Percentiles rank a stretch among this genome's conserved stretches.
Conservation (phyloP, 768 basidiomycete species). For the Rhodotorula babjevae region DNA sequence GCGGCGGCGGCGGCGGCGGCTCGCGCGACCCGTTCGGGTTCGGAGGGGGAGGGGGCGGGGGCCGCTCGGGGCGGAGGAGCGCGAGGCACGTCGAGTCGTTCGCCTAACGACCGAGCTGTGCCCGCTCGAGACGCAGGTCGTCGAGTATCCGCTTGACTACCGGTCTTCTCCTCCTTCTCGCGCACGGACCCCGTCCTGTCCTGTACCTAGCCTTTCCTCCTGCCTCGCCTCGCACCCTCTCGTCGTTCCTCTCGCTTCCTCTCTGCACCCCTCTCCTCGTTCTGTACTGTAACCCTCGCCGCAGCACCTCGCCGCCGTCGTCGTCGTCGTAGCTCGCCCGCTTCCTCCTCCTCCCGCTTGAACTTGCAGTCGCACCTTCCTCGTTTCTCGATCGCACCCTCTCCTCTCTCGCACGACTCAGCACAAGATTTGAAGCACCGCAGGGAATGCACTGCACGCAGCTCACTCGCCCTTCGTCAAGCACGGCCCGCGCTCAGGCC, state of each 20-base stretch:
- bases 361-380: too few relatives aligned
- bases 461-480: too few relatives aligned
- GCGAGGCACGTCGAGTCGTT: not conserved
- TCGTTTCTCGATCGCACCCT: too few relatives aligned
- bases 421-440: not conserved
- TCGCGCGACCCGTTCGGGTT: not conserved
- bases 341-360: too few relatives aligned
- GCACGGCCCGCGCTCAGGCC: not conserved
- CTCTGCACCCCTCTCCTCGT: not conserved
- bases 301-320: too few relatives aligned
- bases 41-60: not conserved
- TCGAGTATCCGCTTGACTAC: too few relatives aligned
- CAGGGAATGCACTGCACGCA: not conserved
- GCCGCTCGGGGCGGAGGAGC: not conserved
- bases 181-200: not conserved
- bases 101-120: too few relatives aligned
- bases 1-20: slow-evolving; percentile 1
- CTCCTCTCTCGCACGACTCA: not conserved
- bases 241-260: not conserved
- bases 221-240: not conserved
- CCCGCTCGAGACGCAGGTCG: too few relatives aligned
- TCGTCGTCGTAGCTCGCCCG: too few relatives aligned
- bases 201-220: too few relatives aligned
- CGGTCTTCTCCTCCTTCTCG: too few relatives aligned
- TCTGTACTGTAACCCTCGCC: too few relatives aligned